Evolutionary conservation across 495 filamentous ascomycete species (phyloP).

Genomic region (Penicillium angulare): DNA sequence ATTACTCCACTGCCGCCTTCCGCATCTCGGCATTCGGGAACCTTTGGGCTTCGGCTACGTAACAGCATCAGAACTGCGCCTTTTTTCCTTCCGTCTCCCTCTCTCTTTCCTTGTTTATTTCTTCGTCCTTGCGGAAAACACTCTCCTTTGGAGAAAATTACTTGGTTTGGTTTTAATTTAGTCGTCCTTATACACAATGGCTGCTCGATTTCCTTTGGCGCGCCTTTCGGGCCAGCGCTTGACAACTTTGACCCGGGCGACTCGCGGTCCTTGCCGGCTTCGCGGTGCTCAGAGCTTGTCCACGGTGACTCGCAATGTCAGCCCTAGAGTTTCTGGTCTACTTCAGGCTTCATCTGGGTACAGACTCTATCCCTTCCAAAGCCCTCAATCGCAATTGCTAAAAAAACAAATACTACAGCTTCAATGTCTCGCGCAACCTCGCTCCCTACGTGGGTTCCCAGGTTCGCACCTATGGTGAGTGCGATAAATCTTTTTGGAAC

Average conservation of each 20-base stretch:
- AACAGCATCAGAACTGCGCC: slow-evolving; percentile 19
- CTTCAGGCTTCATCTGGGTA: slow-evolving; percentile 33
- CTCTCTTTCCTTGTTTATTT: slow-evolving; percentile 6
- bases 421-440: slow-evolving; percentile 31
- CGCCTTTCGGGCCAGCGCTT: slow-evolving; percentile 38
- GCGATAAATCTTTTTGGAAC: background rate
- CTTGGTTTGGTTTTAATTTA: background rate
- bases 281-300: slow-evolving; percentile 25
- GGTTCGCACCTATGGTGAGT: slow-evolving; percentile 40
- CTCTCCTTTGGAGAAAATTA: background rate
- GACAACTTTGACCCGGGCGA: slow-evolving; percentile 28
- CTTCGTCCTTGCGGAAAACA: no score
- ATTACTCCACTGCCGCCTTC: slow-evolving; percentile 37
- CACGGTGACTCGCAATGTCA: slow-evolving; percentile 23
- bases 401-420: slow-evolving; percentile 11
- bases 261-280: slow-evolving; percentile 25
- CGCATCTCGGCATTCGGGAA: slow-evolving; percentile 24
- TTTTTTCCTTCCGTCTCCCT: slow-evolving; percentile 7
- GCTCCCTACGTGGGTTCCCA: slow-evolving; percentile 33
- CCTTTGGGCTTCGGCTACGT: slow-evolving; percentile 26
- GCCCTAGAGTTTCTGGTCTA: slow-evolving; percentile 24
- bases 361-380: background rate
- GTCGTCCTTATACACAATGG: slow-evolving; percentile 27
- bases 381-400: slow-evolving; percentile 5
- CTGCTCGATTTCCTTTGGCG: slow-evolving; percentile 41